Evolutionary conservation across 768 basidiomycete species (phyloP), one percentile per base, ranked within the genome.

Genomic region (Gymnopilus junonius): DNA sequence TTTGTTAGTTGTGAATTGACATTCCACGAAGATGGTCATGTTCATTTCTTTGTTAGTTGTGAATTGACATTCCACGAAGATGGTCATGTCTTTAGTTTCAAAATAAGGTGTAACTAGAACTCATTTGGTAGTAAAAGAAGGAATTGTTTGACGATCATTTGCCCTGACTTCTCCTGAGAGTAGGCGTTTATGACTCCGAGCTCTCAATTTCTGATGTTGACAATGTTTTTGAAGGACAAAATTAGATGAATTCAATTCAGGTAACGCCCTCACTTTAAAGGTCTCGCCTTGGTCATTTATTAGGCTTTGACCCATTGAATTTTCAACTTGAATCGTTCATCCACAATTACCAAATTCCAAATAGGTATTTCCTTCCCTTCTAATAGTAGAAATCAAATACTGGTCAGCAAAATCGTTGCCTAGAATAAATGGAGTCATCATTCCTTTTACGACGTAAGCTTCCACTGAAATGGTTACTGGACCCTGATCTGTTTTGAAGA

Each of bases 401-500:
- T 75, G 72, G 62, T 76, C 75, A 4, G 74, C 46, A 40, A 72
- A 75, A 37, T 76, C 75, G 45, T 76, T 75, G 5, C 76, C 76
- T 6, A 77, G 56, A 46, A 77, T 73, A 25, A 77, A 70, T 0
- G 71, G 70, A 0, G 72, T 70, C 0, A 69, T 59, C 74, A 75
- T 75, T 12, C 70, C 71, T 20, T 70, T 69, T 11, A 76, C 70
- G 0, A 76, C 68, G 42, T 76, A 76, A 0, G 74, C 74, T 39
- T 76, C 75, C 0, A 75, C 59, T 10, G 57, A 63, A 2, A 78
- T 29, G 50, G 67, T 59, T 0, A 79, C 69, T 1, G 63, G 60
- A 1, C 74, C 71, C 10, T 63, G 10, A 0, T 43, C 8, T 4
- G 73, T 74, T 17, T 67, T 39, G 50, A 77, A 73, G 34, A 34